Evolutionary conservation across 1,139 yeast species (phyloP).

Genomic region (Lizanozyma gosingica): DNA sequence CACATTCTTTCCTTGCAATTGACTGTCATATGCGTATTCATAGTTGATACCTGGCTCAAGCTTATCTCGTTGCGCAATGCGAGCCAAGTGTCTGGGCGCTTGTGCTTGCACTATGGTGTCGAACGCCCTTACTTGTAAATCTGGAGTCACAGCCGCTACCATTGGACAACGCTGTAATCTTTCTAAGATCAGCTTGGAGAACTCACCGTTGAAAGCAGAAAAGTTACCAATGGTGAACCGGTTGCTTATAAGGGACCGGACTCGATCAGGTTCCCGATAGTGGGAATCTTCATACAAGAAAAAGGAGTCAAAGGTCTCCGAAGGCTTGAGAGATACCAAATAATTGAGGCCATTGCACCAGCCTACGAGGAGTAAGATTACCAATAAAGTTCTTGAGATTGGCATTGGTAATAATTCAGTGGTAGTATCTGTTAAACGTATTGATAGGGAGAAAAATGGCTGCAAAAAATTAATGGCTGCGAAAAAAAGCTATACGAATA

Average conservation of each 20-base stretch:
- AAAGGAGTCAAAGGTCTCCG: slow-evolving; percentile 8
- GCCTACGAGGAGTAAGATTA: slow-evolving; percentile 4
- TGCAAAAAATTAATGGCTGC: too few species aligned
- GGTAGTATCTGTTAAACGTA: too few species aligned
- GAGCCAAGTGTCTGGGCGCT: slow-evolving; percentile 64
- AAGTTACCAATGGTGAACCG: slow-evolving; percentile 53
- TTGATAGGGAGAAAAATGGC: too few species aligned
- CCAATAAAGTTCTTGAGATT: slow-evolving; percentile 5
- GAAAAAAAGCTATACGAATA: too few species aligned
- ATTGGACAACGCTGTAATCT: slow-evolving; percentile 39
- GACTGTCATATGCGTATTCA: slow-evolving; percentile 35
- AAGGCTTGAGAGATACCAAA: slow-evolving; percentile 18
- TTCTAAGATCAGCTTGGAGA: slow-evolving; percentile 38
- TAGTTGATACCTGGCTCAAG: slow-evolving; percentile 16
- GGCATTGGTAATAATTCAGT: too few species aligned
- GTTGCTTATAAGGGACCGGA: slow-evolving; percentile 30
- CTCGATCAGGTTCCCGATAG: background rate
- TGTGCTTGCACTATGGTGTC: slow-evolving; percentile 29
- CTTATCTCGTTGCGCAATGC: slow-evolving; percentile 45
- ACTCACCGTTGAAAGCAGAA: slow-evolving; percentile 55
- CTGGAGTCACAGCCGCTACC: slow-evolving; percentile 54
- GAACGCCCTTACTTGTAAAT: slow-evolving; percentile 42
- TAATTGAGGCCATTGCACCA: slow-evolving; percentile 5
- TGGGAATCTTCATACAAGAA: background rate
- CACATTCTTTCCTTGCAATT: slow-evolving; percentile 43